These are phyloP conservation scores for Besnoitia besnoiti DNA, from an alignment of 169 alveolate genomes.

Conservation along the genomic window DNA sequence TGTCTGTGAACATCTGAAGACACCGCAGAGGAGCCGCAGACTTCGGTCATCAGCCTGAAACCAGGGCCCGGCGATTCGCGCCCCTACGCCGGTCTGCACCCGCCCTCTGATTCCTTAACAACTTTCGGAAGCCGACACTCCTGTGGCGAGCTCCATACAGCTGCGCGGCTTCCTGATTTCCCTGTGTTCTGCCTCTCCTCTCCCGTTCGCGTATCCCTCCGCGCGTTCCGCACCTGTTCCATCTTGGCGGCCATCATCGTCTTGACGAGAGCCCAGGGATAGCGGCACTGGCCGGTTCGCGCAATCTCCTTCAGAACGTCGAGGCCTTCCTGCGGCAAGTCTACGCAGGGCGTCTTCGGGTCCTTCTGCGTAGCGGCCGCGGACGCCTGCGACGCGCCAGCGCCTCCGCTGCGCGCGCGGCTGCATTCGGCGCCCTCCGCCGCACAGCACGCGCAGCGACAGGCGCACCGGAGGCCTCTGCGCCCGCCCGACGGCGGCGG, in stretches of 20 bases:
- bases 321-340: constrained; percentile 24
- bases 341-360: background rate
- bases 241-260: constrained; percentile 3
- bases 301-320: constrained; percentile 31
- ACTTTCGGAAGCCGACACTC: background rate
- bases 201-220: too few species aligned
- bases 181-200: too few species aligned
- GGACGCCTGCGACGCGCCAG: background rate
- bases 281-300: constrained; percentile 28
- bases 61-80: background rate
- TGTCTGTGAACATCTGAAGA: constrained; percentile 24
- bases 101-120: background rate
- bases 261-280: constrained; percentile 31
- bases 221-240: constrained; percentile 9
- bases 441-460: constrained; percentile 27
- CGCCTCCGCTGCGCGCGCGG: background rate
- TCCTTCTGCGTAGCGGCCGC: background rate
- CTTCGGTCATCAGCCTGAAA: background rate
- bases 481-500: background rate
- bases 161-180: background rate
- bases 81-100: background rate
- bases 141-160: background rate
- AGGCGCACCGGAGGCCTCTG: background rate
- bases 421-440: background rate
- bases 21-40: too few species aligned